These are phyloP conservation scores for Tulasnella sp. DNA, from an alignment of 768 basidiomycete species.

Conservation along the genomic window DNA sequence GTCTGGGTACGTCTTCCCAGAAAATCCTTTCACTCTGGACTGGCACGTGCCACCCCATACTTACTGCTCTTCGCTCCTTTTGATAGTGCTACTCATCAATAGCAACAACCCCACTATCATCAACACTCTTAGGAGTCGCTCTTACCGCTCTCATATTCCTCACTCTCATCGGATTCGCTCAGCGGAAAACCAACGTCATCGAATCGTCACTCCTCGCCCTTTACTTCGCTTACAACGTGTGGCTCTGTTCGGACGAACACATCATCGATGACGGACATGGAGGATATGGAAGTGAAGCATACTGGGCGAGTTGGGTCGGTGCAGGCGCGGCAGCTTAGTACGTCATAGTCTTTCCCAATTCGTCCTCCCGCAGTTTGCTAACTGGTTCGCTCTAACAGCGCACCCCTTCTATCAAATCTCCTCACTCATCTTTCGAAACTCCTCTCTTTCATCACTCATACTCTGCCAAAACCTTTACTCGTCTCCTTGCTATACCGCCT, in stretches of 20 bases:
- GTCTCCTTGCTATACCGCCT: conserved; percentile 67
- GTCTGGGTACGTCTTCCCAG: conserved; percentile 49
- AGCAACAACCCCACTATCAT: conserved; percentile 66
- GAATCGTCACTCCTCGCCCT: conserved; percentile 83
- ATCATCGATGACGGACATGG: conserved; percentile 11
- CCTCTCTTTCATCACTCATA: conserved; percentile 74
- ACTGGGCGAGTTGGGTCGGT: conserved; percentile 20
- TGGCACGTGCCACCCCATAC: not conserved
- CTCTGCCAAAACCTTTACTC: conserved; percentile 76
- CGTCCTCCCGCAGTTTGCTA: not conserved
- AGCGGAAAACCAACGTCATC: conserved; percentile 85
- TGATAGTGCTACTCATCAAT: not conserved
- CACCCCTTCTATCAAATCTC: conserved; percentile 69
- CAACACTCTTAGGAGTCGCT: conserved; percentile 81
- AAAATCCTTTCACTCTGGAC: not conserved
- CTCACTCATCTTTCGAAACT: conserved; percentile 73
- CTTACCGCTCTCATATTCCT: conserved; percentile 84
- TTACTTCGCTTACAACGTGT: conserved; percentile 84
- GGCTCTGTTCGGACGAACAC: conserved; percentile 49
- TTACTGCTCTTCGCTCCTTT: not conserved
- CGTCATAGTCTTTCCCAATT: not conserved
- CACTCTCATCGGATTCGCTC: conserved; percentile 81
- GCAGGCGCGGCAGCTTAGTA: conserved; percentile 13
- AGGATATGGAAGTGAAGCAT: conserved; percentile 22
- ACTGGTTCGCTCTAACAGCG: conserved; percentile 24